Evolutionary conservation across 768 basidiomycete species (phyloP), one percentile per base, ranked within the genome.

Genomic region (Psilocybe cyanescens): DNA sequence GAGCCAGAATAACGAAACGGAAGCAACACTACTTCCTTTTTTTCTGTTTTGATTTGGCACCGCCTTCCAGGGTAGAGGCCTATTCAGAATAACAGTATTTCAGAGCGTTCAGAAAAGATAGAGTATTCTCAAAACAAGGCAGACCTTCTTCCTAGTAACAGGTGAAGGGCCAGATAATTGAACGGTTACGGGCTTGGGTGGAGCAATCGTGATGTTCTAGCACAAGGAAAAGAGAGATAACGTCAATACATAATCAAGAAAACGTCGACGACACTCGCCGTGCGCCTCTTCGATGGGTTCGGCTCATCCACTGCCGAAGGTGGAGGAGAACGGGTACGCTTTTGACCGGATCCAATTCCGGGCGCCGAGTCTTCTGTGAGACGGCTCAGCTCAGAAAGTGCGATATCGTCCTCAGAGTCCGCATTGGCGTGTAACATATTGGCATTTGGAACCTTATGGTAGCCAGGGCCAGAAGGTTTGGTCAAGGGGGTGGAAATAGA

Each of bases 351-450:
- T 17, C 33, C 33, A 31, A 30, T 47, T 33, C n/a, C 55, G 12
- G 24, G 14, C 17, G 12, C 28, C 35, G 63, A 28, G 17, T 62
- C 33, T 9, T 59, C 51, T 51, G 66, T 37, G 17, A 66, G 45
- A 16, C 35, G 58, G 48, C 60, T 64, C 30, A 74, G 44, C 37
- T 70, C 64, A 30, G 74, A 70, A 3, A 72, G 62, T 3, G 71
- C 66, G 11, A 61, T 57, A 48, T 73, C 71, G 46, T 70, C 70
- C 12, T 70, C 71, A 16, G 67, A 69, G 51, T 73, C 72, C 5
- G 8, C 58, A 33, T 47, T 56, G 48, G 39, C 51, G 24, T 53
- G 52, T 8, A 55, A 28, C 5, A 31, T 49, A 47, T 60, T 55
- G 17, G 35, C 49, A 39, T 44, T 57, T 33, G 59, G 51, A 24